Conservation (phyloP, 179 eudicot species). For the Carnegiea gigantea region DNA sequence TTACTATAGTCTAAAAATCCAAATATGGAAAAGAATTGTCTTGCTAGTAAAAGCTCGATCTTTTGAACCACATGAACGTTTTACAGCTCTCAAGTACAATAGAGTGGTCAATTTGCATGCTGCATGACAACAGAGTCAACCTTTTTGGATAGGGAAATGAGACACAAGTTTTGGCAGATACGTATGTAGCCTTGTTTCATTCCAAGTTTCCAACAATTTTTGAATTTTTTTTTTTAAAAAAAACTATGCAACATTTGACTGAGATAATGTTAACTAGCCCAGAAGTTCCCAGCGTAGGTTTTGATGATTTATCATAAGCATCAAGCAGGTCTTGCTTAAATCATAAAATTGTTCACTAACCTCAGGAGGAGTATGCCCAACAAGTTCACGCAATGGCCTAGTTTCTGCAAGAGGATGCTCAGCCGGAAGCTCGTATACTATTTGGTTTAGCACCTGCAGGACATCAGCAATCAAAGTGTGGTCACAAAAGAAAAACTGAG, state of each 20-base stretch:
- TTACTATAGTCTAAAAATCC: too few relatives aligned
- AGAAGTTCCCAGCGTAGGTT: not conserved
- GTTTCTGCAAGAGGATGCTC: constrained; percentile 97
- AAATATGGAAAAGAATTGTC: too few relatives aligned
- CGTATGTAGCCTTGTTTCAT: not conserved
- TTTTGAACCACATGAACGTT: not conserved
- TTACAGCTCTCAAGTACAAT: not conserved
- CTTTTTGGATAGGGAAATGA: not conserved
- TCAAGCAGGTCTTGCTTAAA: not conserved
- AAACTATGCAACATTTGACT: not conserved
- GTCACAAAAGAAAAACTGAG: not conserved
- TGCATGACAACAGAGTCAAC: not conserved
- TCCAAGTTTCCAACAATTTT: not conserved
- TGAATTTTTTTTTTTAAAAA: too few relatives aligned
- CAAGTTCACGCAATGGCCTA: constrained; percentile 84
- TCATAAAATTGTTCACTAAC: constrained; percentile 32
- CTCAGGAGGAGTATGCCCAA: constrained; percentile 96
- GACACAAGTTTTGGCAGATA: not conserved
- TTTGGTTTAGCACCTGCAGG: constrained; percentile 84
- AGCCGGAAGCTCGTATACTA: constrained; percentile 83
- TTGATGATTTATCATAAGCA: not conserved
- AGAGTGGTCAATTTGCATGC: not conserved
- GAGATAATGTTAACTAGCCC: not conserved
- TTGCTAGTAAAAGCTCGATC: not conserved
- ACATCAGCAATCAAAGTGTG: constrained; percentile 16